These are phyloP conservation scores for Moesziomyces globuligerus DNA, from an alignment of 1,284 basidiomycete species.

Conservation along the genomic window DNA sequence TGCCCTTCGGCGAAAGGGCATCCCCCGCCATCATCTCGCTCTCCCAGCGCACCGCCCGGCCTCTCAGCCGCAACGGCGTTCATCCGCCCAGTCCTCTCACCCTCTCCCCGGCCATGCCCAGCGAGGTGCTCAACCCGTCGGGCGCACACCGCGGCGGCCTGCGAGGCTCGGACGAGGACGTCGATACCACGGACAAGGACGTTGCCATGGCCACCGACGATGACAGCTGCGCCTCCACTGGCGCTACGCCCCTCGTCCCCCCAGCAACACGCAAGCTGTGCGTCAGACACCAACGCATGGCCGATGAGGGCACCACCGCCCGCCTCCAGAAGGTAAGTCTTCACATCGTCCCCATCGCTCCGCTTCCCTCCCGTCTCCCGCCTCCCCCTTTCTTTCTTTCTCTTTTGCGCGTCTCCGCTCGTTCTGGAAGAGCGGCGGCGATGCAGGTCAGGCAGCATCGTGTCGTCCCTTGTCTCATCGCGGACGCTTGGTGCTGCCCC, in stretches of 20 bases:
- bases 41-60: conserved; percentile 26
- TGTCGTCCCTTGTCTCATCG: conserved; percentile 13
- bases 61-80: conserved; percentile 26
- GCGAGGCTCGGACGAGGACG: conserved; percentile 43
- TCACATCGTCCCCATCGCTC: neutral
- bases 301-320: conserved; percentile 91
- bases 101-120: conserved; percentile 18
- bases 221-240: conserved; percentile 15
- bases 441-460: conserved; percentile 42
- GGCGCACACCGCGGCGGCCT: conserved; percentile 49
- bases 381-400: conserved; percentile 1
- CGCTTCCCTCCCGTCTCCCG: neutral
- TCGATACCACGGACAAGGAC: conserved; percentile 26
- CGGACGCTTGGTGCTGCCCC: conserved; percentile 32
- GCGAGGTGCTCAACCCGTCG: conserved; percentile 27
- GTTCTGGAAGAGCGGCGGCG: neutral
- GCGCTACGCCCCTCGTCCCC: conserved; percentile 40
- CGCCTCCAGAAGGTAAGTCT: conserved; percentile 86
- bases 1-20: conserved; percentile 43
- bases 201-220: conserved; percentile 15
- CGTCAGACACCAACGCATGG: conserved; percentile 93
- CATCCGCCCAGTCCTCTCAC: conserved; percentile 26
- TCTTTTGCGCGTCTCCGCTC: conserved; percentile 1
- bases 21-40: conserved; percentile 48
- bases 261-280: conserved; percentile 75